These are phyloP conservation scores for Colletotrichum eleusines DNA, from an alignment of 2,329 filamentous ascomycete genomes.

Conservation along the genomic window DNA sequence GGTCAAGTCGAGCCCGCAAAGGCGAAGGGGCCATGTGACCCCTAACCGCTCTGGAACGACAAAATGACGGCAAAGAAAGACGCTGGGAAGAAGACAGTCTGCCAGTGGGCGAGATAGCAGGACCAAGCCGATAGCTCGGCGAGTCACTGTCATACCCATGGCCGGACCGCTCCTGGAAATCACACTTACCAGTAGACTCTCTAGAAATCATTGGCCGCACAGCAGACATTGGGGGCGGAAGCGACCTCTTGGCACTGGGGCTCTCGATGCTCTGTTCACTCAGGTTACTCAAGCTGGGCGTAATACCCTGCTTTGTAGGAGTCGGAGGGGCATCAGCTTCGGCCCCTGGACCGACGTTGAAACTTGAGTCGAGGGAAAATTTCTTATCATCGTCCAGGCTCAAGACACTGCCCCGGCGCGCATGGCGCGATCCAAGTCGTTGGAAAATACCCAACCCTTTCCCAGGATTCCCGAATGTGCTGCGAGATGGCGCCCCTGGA, in stretches of 20 bases:
- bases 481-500: constrained; percentile 61
- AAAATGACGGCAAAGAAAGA: constrained; percentile 55
- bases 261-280: constrained; percentile 58
- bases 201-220: constrained; percentile 53
- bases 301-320: constrained; percentile 80
- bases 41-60: constrained; percentile 48
- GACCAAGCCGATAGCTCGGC: constrained; percentile 41
- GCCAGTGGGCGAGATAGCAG: constrained; percentile 50
- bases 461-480: constrained; percentile 66
- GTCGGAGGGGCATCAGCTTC: constrained; percentile 84
- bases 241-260: constrained; percentile 61
- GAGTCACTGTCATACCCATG: constrained; percentile 12
- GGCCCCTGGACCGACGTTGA: constrained; percentile 57
- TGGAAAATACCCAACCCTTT: constrained; percentile 76
- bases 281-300: constrained; percentile 56
- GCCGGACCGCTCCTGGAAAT: constrained; percentile 40
- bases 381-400: constrained; percentile 84
- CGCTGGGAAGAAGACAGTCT: constrained; percentile 50
- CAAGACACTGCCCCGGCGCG: constrained; percentile 76
- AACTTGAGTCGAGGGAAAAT: constrained; percentile 61
- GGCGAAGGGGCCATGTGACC: constrained; percentile 53
- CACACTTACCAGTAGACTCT: constrained; percentile 61
- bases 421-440: constrained; percentile 62
- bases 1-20: constrained; percentile 46
- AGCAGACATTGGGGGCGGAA: constrained; percentile 57